A percentile compares a stretch with the other conserved stretches of the same genome.
Conservation (phyloP, 345 rosid species). For the Chamaenerion angustifolium region DNA sequence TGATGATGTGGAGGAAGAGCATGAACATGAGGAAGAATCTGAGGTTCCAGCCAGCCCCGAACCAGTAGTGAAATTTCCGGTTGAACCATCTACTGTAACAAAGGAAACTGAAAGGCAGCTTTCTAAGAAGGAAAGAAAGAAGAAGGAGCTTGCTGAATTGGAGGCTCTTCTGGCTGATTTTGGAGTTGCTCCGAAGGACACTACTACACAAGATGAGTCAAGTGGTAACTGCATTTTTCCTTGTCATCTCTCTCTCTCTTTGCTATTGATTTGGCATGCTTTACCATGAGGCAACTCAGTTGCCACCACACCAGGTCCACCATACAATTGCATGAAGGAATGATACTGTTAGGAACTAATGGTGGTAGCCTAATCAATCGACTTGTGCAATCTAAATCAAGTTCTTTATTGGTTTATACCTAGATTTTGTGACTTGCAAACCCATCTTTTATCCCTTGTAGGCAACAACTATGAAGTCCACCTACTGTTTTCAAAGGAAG, state of each 20-base stretch:
- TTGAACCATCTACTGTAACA: slow-evolving; percentile 34
- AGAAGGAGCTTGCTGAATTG: slow-evolving; percentile 87
- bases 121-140: slow-evolving; percentile 78
- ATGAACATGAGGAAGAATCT: slow-evolving; percentile 33
- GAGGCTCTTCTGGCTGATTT: slow-evolving; percentile 82
- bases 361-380: too few relatives aligned
- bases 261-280: too few relatives aligned
- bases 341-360: too few relatives aligned
- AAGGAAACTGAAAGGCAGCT: slow-evolving; percentile 84
- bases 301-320: too few relatives aligned
- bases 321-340: too few relatives aligned
- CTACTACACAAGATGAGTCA: slow-evolving; percentile 30
- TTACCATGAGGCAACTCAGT: too few relatives aligned
- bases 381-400: too few relatives aligned
- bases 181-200: slow-evolving; percentile 37
- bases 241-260: neutral
- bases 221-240: slow-evolving; percentile 1
- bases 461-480: too few relatives aligned
- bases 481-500: too few relatives aligned
- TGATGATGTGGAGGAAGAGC: slow-evolving; percentile 68
- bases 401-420: too few relatives aligned
- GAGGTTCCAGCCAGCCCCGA: slow-evolving; percentile 18
- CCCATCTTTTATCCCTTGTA: too few relatives aligned
- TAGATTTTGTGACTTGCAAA: too few relatives aligned
- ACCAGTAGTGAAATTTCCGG: slow-evolving; percentile 29